These are phyloP conservation scores for Entophlyctis helioformis DNA, from an alignment of 192 early-diverging fungal species.

Conservation along the genomic window DNA sequence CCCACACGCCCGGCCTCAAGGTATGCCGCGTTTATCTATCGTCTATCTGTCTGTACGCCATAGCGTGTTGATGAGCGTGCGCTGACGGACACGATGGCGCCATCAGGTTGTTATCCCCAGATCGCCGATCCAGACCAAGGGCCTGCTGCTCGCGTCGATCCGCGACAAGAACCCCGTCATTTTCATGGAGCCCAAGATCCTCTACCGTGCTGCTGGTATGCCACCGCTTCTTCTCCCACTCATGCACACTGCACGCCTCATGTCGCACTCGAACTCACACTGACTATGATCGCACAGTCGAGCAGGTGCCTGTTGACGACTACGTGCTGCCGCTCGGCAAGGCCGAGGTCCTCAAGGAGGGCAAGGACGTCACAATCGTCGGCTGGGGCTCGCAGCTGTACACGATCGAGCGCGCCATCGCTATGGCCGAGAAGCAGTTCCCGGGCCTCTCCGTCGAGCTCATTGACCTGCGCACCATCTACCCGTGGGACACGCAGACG, in stretches of 20 bases:
- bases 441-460: slow-evolving; percentile 80
- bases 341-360: slow-evolving; percentile 76
- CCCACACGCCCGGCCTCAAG: slow-evolving; percentile 88
- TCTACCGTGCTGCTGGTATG: slow-evolving; percentile 81
- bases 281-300: slow-evolving; percentile 61
- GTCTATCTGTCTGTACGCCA: too few species aligned
- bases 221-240: too few species aligned
- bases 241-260: too few species aligned
- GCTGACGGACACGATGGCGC: neutral
- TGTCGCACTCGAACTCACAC: too few species aligned
- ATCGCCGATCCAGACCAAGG: slow-evolving; percentile 90
- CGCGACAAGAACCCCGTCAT: slow-evolving; percentile 88
- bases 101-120: slow-evolving; percentile 70
- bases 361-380: slow-evolving; percentile 82
- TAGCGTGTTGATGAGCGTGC: neutral
- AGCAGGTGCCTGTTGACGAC: slow-evolving; percentile 86
- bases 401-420: slow-evolving; percentile 80
- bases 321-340: slow-evolving; percentile 83
- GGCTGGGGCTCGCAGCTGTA: slow-evolving; percentile 91
- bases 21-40: slow-evolving; percentile 13
- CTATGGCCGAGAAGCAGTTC: slow-evolving; percentile 71
- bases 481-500: slow-evolving; percentile 88
- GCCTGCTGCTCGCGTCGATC: slow-evolving; percentile 78
- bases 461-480: slow-evolving; percentile 83
- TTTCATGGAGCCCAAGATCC: slow-evolving; percentile 93